These are phyloP conservation scores for Aquilaria yunnanensis DNA, from an alignment of 345 rosid species.

Conservation along the genomic window DNA sequence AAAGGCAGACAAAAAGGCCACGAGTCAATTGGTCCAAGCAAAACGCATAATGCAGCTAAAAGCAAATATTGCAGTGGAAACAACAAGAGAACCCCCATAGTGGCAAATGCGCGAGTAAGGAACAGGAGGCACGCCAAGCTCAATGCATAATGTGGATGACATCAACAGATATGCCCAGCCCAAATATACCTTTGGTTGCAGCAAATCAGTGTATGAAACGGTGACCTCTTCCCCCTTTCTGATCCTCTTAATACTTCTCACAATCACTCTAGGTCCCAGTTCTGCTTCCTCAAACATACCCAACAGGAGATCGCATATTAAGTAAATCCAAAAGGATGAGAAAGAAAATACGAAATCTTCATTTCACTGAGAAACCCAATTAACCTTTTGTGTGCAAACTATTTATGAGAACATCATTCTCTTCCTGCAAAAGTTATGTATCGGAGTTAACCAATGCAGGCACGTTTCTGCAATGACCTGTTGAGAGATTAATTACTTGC, in stretches of 20 bases:
- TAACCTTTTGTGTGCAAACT: constrained; percentile 28
- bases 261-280: constrained; percentile 47
- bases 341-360: neutral
- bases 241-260: constrained; percentile 59
- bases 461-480: neutral
- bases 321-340: neutral
- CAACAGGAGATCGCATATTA: neutral
- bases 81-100: too few relatives aligned
- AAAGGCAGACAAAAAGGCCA: neutral
- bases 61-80: too few relatives aligned
- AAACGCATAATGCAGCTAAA: neutral
- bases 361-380: neutral
- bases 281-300: constrained; percentile 20
- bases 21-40: neutral
- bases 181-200: constrained; percentile 58
- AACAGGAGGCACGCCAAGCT: too few relatives aligned
- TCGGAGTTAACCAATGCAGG: neutral
- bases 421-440: constrained; percentile 26
- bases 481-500: constrained; percentile 9
- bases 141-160: neutral
- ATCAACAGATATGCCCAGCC: neutral
- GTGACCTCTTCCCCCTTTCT: constrained; percentile 55
- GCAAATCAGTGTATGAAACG: constrained; percentile 64
- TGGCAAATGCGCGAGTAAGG: too few relatives aligned
- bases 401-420: constrained; percentile 12